Percentiles rank a stretch among this genome's conserved stretches.
phyloP scores from a whole-genome alignment of 2,329 filamentous ascomycete genomes.

The Aschersonia sp. region DNA sequence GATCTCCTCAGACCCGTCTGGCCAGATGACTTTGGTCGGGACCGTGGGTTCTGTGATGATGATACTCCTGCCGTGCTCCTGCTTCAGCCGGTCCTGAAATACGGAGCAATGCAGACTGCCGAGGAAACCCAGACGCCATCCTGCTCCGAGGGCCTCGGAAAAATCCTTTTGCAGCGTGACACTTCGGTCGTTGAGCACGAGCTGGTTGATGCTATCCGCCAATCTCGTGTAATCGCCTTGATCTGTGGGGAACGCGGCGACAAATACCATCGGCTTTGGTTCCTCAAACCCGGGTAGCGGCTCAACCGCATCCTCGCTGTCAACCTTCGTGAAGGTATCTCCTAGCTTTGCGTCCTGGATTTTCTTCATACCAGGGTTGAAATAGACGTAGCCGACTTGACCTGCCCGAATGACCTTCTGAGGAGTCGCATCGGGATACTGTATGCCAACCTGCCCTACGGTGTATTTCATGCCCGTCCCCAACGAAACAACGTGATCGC shows the following conservation, averaged over 20 bases:
- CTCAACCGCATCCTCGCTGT: constrained; percentile 60
- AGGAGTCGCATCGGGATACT: constrained; percentile 77
- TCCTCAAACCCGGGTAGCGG: constrained; percentile 88
- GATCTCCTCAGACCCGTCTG: constrained; percentile 61
- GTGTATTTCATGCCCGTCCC: constrained; percentile 81
- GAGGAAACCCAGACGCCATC: constrained; percentile 86
- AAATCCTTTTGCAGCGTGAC: constrained; percentile 90
- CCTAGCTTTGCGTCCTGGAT: constrained; percentile 93
- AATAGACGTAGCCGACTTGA: constrained; percentile 91
- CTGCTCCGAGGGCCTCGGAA: constrained; percentile 83
- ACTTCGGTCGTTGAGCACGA: constrained; percentile 87
- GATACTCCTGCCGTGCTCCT: constrained; percentile 87
- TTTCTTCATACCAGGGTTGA: constrained; percentile 96
- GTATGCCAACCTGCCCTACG: constrained; percentile 92
- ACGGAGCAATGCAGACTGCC: constrained; percentile 99
- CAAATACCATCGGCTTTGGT: constrained; percentile 97
- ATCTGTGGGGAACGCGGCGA: constrained; percentile 89
- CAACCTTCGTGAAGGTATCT: constrained; percentile 81
- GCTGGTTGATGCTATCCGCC: constrained; percentile 86
- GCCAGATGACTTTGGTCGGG: constrained; percentile 73
- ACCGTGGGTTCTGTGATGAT: constrained; percentile 96
- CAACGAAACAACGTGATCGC: constrained; percentile 76
- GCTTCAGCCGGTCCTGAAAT: constrained; percentile 85
- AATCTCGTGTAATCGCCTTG: constrained; percentile 75
- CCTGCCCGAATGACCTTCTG: constrained; percentile 72